These are phyloP conservation scores for Hypoxylon sp. DNA, from an alignment of 2,329 filamentous ascomycete species.

Conservation along the genomic window DNA sequence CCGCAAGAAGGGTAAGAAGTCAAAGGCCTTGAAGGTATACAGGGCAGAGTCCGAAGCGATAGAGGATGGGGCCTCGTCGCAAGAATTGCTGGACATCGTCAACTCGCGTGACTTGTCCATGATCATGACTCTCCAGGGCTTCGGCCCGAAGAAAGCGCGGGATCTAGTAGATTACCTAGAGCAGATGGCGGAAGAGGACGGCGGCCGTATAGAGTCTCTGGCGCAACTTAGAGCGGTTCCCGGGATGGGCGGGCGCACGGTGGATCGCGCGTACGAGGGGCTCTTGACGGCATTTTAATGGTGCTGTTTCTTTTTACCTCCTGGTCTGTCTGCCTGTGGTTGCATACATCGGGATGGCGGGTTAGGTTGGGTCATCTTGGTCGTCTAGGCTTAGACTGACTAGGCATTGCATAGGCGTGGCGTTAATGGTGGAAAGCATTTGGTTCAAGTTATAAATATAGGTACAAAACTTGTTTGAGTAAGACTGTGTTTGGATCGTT, in stretches of 20 bases:
- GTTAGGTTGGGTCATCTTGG: slow-evolving; percentile 25
- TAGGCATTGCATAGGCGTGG: slow-evolving; percentile 35
- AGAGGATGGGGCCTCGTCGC: slow-evolving; percentile 56
- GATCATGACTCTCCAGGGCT: slow-evolving; percentile 75
- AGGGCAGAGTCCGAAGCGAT: slow-evolving; percentile 4
- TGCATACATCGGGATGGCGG: slow-evolving; percentile 31
- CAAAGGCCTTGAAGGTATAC: slow-evolving; percentile 31
- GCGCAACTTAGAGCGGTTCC: slow-evolving; percentile 65
- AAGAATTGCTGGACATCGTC: slow-evolving; percentile 74
- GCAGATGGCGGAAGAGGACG: slow-evolving; percentile 55
- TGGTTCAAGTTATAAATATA: slow-evolving; percentile 19
- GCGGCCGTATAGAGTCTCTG: slow-evolving; percentile 60
- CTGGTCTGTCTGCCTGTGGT: slow-evolving; percentile 13
- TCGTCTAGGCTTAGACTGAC: slow-evolving; percentile 22
- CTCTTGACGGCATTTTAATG: slow-evolving; percentile 45
- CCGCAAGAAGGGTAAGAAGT: slow-evolving; percentile 44
- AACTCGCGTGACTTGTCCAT: slow-evolving; percentile 76
- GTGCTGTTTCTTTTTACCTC: slow-evolving; percentile 13
- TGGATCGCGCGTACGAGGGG: slow-evolving; percentile 68
- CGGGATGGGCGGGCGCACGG: slow-evolving; percentile 67
- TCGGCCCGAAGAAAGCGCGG: slow-evolving; percentile 77
- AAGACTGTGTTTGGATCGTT: slow-evolving; percentile 14
- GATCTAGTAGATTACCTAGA: slow-evolving; percentile 70
- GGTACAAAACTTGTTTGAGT: slow-evolving; percentile 19
- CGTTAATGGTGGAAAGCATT: slow-evolving; percentile 26